phyloP scores from a whole-genome alignment of 805 yeast species.

The Lipomyces sp. region DNA sequence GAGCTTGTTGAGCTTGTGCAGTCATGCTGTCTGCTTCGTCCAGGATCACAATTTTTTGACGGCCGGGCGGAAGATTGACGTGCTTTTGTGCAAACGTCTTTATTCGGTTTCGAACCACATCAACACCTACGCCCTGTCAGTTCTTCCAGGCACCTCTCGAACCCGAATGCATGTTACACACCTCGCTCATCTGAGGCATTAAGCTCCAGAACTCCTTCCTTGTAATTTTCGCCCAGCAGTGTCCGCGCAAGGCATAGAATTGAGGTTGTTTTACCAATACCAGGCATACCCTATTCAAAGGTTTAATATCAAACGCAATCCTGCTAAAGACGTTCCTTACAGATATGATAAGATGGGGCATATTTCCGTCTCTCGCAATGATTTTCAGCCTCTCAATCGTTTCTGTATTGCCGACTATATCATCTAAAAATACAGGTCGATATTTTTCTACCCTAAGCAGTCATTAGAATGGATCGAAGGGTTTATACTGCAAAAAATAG shows the following conservation, averaged over 20 bases:
- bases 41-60: slow-evolving; percentile 88
- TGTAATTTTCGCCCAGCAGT: slow-evolving; percentile 67
- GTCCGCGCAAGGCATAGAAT: slow-evolving; percentile 87
- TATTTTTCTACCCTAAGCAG: slow-evolving; percentile 85
- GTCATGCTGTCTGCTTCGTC: slow-evolving; percentile 99
- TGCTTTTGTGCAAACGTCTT: slow-evolving; percentile 96
- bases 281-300: slow-evolving; percentile 70
- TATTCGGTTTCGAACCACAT: slow-evolving; percentile 90
- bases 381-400: slow-evolving; percentile 82
- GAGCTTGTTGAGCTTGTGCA: slow-evolving; percentile 93
- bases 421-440: slow-evolving; percentile 76
- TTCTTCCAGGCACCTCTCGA: no score
- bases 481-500: not conserved
- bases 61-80: slow-evolving; percentile 81
- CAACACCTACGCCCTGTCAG: slow-evolving; percentile 63
- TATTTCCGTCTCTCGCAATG: slow-evolving; percentile 89
- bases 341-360: slow-evolving; percentile 96
- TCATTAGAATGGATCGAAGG: not conserved
- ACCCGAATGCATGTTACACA: not conserved
- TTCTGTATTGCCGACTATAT: slow-evolving; percentile 91
- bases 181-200: slow-evolving; percentile 93
- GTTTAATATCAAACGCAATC: not conserved
- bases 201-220: slow-evolving; percentile 86
- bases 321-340: slow-evolving; percentile 31
- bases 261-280: slow-evolving; percentile 96